Evolutionary conservation across 306 rosid genomes (phyloP), one percentile per base, ranked within the genome.

Genomic region (Pueraria montana): DNA sequence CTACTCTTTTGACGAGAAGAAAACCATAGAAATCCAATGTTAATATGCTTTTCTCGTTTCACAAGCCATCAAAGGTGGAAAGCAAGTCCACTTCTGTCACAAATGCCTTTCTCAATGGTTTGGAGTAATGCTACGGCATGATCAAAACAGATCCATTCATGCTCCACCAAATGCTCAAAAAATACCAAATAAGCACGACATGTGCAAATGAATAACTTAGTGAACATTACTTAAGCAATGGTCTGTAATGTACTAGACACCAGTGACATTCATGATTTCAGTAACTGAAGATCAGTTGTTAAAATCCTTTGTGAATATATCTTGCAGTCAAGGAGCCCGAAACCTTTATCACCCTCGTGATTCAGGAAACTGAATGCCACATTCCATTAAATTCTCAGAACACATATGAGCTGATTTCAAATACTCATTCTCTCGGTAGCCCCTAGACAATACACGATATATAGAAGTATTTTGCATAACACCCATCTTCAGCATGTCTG

Each of bases 401-500:
- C 76, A 83, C 83, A 64, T 56, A 38, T 4, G 74, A 76, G 89
- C 85, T 56, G 89, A 84, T 78, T 82, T 86, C 69, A 61, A 27
- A 32, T 83, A 45, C 69, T 85, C 91, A 73, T 78, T 84, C 34
- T 79, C 89, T 83, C 1, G 73, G 78, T 92, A 94, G 61, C 93
- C 92, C 77, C 74, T 67, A 24, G 81, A 84, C 84, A 91, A 81
- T 8, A 86, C 61, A 11, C 40, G 18, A 72, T 21, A 38, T 78
- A 89, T n/a, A 17, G 55, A 50, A 49, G 73, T 21, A 83, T 86
- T 87, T 27, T 76, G 87, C 73, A 92, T 11, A 38, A 91, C 17
- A 30, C 97, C 96, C 83, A 80, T 61, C 84, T 94, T 94, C 62
- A 87, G 79, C 87, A 89, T 87, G 82, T 92, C 96, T 9, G 92